phyloP scores from a whole-genome alignment of 306 rosid species.

The Sicyos edulis region DNA sequence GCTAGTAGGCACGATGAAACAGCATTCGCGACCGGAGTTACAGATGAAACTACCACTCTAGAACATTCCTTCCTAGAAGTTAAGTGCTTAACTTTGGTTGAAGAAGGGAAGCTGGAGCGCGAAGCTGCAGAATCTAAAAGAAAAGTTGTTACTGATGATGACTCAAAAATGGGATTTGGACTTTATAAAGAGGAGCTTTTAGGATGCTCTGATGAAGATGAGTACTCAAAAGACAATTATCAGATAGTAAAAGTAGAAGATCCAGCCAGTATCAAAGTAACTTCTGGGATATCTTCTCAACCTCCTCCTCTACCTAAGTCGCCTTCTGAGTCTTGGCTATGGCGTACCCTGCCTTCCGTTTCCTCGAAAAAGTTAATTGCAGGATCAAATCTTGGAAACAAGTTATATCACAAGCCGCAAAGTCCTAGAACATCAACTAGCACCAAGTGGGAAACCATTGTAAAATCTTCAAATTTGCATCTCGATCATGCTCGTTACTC shows the following conservation, averaged over 20 bases:
- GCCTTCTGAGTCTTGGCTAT: slow-evolving; percentile 95
- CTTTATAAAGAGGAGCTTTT: neutral
- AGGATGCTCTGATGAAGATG: slow-evolving; percentile 28
- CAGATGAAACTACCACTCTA: slow-evolving; percentile 25
- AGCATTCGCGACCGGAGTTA: slow-evolving; percentile 26
- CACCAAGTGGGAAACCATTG: slow-evolving; percentile 91
- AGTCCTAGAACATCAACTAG: slow-evolving; percentile 38
- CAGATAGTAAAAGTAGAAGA: slow-evolving; percentile 31
- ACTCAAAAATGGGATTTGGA: slow-evolving; percentile 7
- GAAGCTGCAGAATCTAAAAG: slow-evolving; percentile 16
- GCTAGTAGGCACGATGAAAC: slow-evolving; percentile 24
- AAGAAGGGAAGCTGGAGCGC: slow-evolving; percentile 25
- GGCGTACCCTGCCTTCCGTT: slow-evolving; percentile 63
- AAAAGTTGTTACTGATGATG: slow-evolving; percentile 31
- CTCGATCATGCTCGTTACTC: slow-evolving; percentile 75
- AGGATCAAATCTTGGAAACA: slow-evolving; percentile 28
- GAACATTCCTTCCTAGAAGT: slow-evolving; percentile 37
- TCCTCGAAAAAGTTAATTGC: slow-evolving; percentile 38
- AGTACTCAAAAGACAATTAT: slow-evolving; percentile 19
- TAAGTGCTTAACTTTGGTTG: slow-evolving; percentile 32
- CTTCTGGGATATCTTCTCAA: slow-evolving; percentile 34
- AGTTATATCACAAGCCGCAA: slow-evolving; percentile 29
- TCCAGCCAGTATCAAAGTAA: slow-evolving; percentile 27
- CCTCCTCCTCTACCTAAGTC: slow-evolving; percentile 88
- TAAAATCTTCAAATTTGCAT: slow-evolving; percentile 61